Evolutionary conservation across 192 early-diverging fungal species (phyloP).

Genomic region (Linnemannia schmuckeri): DNA sequence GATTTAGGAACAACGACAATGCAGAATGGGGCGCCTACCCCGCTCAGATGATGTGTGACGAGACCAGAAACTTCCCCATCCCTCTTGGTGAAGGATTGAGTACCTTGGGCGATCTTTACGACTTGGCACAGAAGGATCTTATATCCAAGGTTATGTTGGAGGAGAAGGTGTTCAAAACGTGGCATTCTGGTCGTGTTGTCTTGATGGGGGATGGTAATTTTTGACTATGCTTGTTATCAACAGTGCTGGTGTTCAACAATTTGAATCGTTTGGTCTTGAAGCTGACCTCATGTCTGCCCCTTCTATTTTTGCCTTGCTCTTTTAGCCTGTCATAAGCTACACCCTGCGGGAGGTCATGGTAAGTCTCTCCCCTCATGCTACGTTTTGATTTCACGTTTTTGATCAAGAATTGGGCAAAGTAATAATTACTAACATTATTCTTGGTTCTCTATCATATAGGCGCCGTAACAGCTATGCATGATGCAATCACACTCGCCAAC

Average conservation of each 20-base stretch:
- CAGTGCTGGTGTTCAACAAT: too few relatives aligned
- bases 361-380: neutral
- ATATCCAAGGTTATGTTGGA: constrained; percentile 13
- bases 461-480: neutral
- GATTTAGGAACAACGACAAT: constrained; percentile 2
- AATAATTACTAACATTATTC: too few relatives aligned
- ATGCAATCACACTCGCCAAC: neutral
- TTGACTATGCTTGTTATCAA: neutral
- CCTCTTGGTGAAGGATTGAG: neutral
- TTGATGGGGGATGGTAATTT: constrained; percentile 16
- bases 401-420: too few relatives aligned
- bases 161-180: constrained; percentile 23
- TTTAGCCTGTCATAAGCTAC: neutral
- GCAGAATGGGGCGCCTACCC: constrained; percentile 18
- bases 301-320: too few relatives aligned
- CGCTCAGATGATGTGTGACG: neutral
- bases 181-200: neutral
- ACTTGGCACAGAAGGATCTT: neutral
- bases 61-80: constrained; percentile 1
- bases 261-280: too few relatives aligned
- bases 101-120: constrained; percentile 6
- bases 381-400: too few relatives aligned
- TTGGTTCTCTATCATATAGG: neutral
- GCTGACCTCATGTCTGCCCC: too few relatives aligned
- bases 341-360: neutral